Base-by-base conservation (phyloP, 2,329 filamentous ascomycete genomes). In the Scopulariopsis brevicaulis region DNA sequence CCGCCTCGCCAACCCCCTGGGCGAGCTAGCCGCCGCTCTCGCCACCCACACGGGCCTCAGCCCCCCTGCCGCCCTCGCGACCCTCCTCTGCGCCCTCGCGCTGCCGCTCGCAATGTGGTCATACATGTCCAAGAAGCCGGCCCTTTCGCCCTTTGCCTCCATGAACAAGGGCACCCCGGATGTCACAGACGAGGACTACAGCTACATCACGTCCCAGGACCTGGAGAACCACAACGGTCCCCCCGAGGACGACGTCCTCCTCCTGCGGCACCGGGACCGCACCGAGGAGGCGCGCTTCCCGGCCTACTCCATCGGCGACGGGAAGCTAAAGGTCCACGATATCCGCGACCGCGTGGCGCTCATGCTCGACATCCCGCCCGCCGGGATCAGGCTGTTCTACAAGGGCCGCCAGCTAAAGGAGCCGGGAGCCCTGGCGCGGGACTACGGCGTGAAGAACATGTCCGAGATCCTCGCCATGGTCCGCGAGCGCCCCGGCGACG, bases 161-260 rank as follows among this genome's bases (percentile, higher is more conserved):
- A 46, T 48, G 67, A 66, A 72, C 60, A 69, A 73, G 43, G 74
- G 74, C 53, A 71, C 84, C 35, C 46, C 46, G 20, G 78, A 84
- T 62, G 84, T 92, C 60, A 87, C 83, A 64, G 86, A 90, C 63
- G 82, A 86, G 37, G 88, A 92, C 73, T 93, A 85, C 70, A 86
- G 83, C 68, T 92, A 93, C 74, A 91, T 92, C 67, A 90, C 87
- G n/a, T 84, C 85, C 32, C 83, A 89, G 65, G 87, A 92, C 65
- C 70, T 91, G 46, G 77, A 82, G 60, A 70, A 24, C 48, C 34
- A 18, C 40, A n/a, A n/a, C 15, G 40, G 40, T 7, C 35, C 65
- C 48, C 72, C 67, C 62, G 85, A 88, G 61, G 87, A 88, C 60
- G 88, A 92, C 65, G 76, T 90, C 12, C 73, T 92, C 34, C 70